Base-by-base conservation (phyloP, 2,329 filamentous ascomycete species). In the Ceratocystis papillata region DNA sequence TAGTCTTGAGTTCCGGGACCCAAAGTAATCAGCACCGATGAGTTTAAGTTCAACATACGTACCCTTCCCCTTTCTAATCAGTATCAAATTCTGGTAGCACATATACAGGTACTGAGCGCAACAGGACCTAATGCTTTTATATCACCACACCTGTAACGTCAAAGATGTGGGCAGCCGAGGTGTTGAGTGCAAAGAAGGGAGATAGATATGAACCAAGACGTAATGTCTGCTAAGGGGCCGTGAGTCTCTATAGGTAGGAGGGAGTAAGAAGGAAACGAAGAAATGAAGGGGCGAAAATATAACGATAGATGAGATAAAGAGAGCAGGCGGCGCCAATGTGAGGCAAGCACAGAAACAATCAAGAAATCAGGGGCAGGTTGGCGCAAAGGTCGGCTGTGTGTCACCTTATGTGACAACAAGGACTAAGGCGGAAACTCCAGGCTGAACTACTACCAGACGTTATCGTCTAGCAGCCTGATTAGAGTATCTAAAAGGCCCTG, bases 131-230 rank as follows among this genome's bases (percentile, higher is more conserved):
- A 48, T 63, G 33, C 44, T 28, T 57, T 67, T 61, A 64, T 60
- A 33, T 64, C 65, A 64, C 61, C 61, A 67, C 65, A 60, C 53
- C 50, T 53, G 65, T 67, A 33, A 50, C 20, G 62, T 50, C 65
- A 60, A 20, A 7, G 15, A 59, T 67, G 65, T 41, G 28, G 12
- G 53, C 48, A 67, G 45, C 65, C 65, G 61, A 6, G 5, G 30
- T 30, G 25, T 20, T 59, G 53, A 8, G 20, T 25, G 53, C 53
- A 30, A 6, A 55, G 25, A 55, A 25, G n/a, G 28, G 28, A 59
- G 25, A 17, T 25, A 59, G 12, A 59, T 20, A 7, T 59, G 53
- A 15, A 5, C 53, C 10, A 25, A 59, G 25, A 25, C 10, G 25
- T 59, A 2, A 33, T 15, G 53, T n/a, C 17, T 33, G 28, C 28